Evolutionary conservation across 768 basidiomycete species (phyloP), one percentile per base, ranked within the genome.

Genomic region (Dacryopinax primogenitus): DNA sequence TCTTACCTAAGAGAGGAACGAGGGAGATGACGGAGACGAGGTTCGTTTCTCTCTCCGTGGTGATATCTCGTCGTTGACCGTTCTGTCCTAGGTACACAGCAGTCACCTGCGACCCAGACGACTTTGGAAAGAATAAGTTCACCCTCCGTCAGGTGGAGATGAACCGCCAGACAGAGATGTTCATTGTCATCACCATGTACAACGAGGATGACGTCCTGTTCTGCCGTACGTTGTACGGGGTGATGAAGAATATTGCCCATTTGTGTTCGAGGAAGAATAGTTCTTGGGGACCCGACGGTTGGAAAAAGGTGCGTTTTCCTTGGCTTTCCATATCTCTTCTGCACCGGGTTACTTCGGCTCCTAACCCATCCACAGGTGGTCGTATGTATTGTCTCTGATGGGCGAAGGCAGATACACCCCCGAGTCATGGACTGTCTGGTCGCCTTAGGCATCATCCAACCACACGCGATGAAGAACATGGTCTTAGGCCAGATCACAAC

Each of bases 121-220:
- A 94, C 34, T 96, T 94, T 72, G 85, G 89, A 74, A 82, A 80
- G 72, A 84, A 84, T 58, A 86, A 89, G 12, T 94, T 90, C 74
- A 88, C 86, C 66, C 79, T 97, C 33, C 81, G 93, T 62, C 94
- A 96, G 73, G 87, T 87, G 71, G 83, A 89, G 71, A 82, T 76
- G 67, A 84, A 85, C 33, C 81, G 92, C 63, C 82, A 86, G 65
- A 96, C 92, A 13, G 94, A 97, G 72, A 73, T 97, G 64, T 89
- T 95, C 77, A 88, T 97, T 72, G 90, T 92, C 66, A 88, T 97
- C 70, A 97, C 93, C 26, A 92, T 96, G 92, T 96, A 87, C 73
- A 96, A 96, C 73, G 94, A 95, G 74, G 90, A 77, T 68, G 76
- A 76, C 44, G 69, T 73, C 30, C 70, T 76, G 33, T 76, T 76